Percentiles rank a stretch among this genome's conserved stretches.
Conservation (phyloP, 2,329 filamentous ascomycete genomes). For the Calycina herbarum region DNA sequence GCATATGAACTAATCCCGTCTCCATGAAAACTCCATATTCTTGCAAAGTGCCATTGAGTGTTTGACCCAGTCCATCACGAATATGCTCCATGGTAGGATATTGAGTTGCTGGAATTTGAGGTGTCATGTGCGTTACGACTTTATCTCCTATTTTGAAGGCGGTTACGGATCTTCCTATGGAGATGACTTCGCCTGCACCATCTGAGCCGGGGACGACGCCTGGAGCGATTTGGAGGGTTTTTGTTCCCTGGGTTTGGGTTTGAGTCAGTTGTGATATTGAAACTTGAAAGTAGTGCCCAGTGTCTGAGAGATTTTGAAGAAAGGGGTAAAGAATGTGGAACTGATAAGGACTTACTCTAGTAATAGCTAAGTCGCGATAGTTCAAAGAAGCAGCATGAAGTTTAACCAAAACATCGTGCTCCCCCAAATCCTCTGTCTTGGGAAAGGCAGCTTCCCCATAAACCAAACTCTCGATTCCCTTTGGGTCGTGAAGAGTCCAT, state of each 20-base stretch:
- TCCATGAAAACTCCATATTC: conserved; percentile 50
- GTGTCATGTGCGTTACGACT: conserved; percentile 47
- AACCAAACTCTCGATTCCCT: not conserved
- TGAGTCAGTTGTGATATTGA: too few relatives aligned
- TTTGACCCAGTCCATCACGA: conserved; percentile 16
- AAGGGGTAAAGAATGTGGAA: too few relatives aligned
- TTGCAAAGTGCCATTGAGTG: conserved; percentile 48
- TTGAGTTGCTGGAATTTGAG: conserved; percentile 50
- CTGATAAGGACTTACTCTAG: too few relatives aligned
- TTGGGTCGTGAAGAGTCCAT: not conserved
- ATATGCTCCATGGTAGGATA: conserved; percentile 36
- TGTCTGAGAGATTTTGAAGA: too few relatives aligned
- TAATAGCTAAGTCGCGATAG: conserved; percentile 42
- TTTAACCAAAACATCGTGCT: conserved; percentile 57
- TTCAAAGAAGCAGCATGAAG: conserved; percentile 43
- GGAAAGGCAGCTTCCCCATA: not conserved
- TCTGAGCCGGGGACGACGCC: conserved; percentile 41
- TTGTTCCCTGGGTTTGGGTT: too few relatives aligned
- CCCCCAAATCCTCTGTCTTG: conserved; percentile 40
- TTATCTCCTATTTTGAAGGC: conserved; percentile 59
- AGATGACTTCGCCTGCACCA: conserved; percentile 47
- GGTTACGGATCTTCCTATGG: conserved; percentile 56
- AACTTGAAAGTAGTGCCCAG: too few relatives aligned
- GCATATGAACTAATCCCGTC: conserved; percentile 61
- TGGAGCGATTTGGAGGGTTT: not conserved